Evolutionary conservation across 2,329 filamentous ascomycete genomes (phyloP), one percentile per base, ranked within the genome.

Genomic region (Phaeosphaeria sp.): DNA sequence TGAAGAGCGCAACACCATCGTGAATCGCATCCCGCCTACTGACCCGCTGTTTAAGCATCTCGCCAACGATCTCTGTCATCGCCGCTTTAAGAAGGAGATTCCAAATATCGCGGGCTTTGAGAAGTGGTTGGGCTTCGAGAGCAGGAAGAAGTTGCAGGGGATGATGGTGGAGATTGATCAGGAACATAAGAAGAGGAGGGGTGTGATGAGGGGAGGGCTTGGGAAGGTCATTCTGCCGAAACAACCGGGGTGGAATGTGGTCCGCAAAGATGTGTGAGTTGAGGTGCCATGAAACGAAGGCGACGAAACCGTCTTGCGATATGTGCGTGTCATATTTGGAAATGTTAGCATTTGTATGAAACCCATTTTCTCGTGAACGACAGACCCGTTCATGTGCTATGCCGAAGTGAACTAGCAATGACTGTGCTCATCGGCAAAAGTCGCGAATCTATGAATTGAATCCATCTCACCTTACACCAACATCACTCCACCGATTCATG

Each of bases 1-100:
- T 8, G 43, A 49, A 6, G 51, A 57, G 24, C n/a, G 46, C 42
- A 47, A 54, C 21, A 54, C 47, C 2, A 22, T 54, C 11, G 8
- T 57, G 3, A 45, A 49, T 33, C 56, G 44, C 48, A 18, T 45
- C 9, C 48, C 21, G 2, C 20, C 40, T 24, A 24, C 48, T 20
- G 53, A 59, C n/a, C 52, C 52, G 20, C 21, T 59, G n/a, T 46
- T 59, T 2, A 44, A 55, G 44, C 39, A 59, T 46, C 36, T 42
- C 8, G 52, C 52, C 2, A 46, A 59, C 17, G 27, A 40, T 2
- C 36, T 55, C 30, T 59, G 56, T 30, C 44, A 52, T 33, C 27
- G 48, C 33, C 49, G 56, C 22, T 49, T 55, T 22, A 52, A 49
- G 27, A 55, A 59, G 44, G 22, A 56, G 30, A 53, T 56, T n/a